Evolutionary conservation across 1,284 basidiomycete genomes (phyloP).

Genomic region (Limonomyces culmigenus): DNA sequence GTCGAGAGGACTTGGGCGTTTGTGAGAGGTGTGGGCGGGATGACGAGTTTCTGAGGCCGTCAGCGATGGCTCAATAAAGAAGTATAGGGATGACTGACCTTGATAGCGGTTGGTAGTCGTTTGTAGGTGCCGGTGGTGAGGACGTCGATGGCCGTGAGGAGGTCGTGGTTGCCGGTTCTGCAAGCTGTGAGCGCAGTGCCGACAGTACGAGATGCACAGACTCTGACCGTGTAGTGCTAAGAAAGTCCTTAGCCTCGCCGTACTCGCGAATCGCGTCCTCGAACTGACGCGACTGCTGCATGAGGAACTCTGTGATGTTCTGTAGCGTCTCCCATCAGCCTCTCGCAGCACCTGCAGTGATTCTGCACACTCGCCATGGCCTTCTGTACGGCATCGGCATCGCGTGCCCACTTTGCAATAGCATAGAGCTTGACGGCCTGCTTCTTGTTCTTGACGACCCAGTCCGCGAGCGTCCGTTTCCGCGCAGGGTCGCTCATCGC

Average conservation of each 20-base stretch:
- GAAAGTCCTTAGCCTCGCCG: constrained; percentile 42
- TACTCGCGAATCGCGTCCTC: constrained; percentile 51
- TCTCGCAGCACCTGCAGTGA: background rate
- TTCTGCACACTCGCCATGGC: constrained; percentile 45
- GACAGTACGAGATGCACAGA: background rate
- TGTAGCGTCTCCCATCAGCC: constrained; percentile 12
- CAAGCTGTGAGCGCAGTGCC: background rate
- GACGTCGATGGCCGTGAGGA: constrained; percentile 79
- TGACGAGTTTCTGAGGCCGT: constrained; percentile 38
- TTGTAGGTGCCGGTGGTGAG: constrained; percentile 71
- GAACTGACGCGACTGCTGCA: constrained; percentile 73
- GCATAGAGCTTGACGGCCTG: constrained; percentile 84
- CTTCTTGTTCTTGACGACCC: constrained; percentile 77
- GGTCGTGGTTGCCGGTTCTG: constrained; percentile 77
- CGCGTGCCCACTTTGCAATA: constrained; percentile 67
- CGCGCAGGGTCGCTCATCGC: constrained; percentile 69
- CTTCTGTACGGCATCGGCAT: constrained; percentile 66
- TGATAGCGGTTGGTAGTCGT: constrained; percentile 61
- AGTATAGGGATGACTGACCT: constrained; percentile 23
- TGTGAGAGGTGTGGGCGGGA: constrained; percentile 47
- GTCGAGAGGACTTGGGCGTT: constrained; percentile 51
- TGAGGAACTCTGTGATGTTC: constrained; percentile 74
- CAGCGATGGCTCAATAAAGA: background rate
- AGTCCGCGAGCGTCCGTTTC: constrained; percentile 72
- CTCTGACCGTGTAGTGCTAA: constrained; percentile 50